A percentile compares a stretch with the other conserved stretches of the same genome.
phyloP scores from a whole-genome alignment of 805 yeast species.

The Ogataea paradorogensis region DNA sequence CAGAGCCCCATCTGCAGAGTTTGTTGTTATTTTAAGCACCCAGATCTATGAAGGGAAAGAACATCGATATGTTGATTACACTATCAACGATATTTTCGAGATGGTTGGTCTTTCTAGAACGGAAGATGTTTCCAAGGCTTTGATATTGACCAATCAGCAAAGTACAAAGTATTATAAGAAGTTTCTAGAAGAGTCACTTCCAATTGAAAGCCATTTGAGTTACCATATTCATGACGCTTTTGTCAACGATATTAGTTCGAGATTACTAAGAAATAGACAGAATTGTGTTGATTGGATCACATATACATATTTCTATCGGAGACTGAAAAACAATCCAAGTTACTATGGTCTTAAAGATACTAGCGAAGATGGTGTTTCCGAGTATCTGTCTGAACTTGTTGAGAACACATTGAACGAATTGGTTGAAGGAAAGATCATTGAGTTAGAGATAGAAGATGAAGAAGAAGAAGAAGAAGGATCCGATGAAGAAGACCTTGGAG shows the following conservation, averaged over 20 bases:
- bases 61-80: constrained; percentile 65
- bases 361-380: constrained; percentile 68
- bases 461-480: constrained; percentile 36
- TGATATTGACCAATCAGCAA: constrained; percentile 55
- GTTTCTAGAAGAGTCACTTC: constrained; percentile 71
- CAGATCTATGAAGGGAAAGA: constrained; percentile 70
- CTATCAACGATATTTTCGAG: constrained; percentile 60
- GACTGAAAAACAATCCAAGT: constrained; percentile 80
- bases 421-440: constrained; percentile 57
- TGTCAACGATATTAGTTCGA: constrained; percentile 67
- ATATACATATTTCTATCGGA: constrained; percentile 74
- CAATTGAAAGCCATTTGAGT: constrained; percentile 76
- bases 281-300: constrained; percentile 92
- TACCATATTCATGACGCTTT: constrained; percentile 62
- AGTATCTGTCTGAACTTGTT: constrained; percentile 77
- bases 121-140: constrained; percentile 35
- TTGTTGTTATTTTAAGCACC: constrained; percentile 68
- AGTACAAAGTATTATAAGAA: constrained; percentile 63
- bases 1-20: constrained; percentile 49
- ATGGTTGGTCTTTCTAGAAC: constrained; percentile 52
- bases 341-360: constrained; percentile 76
- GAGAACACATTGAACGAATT: constrained; percentile 69
- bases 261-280: constrained; percentile 63
- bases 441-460: constrained; percentile 43
- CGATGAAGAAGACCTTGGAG: constrained; percentile 38